phyloP scores from a whole-genome alignment of 306 rosid genomes.

The Pyrus communis region DNA sequence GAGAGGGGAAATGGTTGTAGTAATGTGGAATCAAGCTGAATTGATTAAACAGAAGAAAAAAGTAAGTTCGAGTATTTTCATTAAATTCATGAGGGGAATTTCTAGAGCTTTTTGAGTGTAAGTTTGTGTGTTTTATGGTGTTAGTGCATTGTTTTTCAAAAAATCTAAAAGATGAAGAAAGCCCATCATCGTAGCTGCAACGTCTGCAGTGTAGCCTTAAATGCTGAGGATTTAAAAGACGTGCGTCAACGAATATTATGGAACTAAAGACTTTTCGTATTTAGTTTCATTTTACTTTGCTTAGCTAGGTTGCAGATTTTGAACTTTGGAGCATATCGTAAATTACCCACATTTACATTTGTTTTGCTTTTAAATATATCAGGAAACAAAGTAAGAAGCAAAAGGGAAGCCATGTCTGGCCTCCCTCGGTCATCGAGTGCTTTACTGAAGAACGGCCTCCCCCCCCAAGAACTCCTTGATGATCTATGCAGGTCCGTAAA shows the following conservation, averaged over 20 bases:
- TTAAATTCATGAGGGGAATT: background rate
- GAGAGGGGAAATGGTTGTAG: background rate
- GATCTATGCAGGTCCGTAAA: slow-evolving; percentile 75
- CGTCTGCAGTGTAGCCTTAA: background rate
- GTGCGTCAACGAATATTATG: background rate
- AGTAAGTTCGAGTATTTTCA: background rate
- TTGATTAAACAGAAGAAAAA: background rate
- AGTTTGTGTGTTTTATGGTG: background rate
- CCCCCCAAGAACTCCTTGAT: slow-evolving; percentile 86
- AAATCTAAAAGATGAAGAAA: background rate
- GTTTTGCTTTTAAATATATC: background rate
- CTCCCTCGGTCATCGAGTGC: slow-evolving; percentile 52
- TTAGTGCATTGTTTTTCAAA: background rate
- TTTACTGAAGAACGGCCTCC: slow-evolving; percentile 68
- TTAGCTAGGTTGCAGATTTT: background rate
- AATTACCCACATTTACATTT: background rate
- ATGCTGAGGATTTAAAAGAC: background rate
- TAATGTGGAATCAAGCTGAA: background rate
- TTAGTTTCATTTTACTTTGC: background rate
- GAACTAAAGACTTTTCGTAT: background rate
- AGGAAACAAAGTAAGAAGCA: background rate
- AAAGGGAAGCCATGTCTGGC: slow-evolving; percentile 49
- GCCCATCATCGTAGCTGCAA: background rate
- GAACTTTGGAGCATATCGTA: background rate
- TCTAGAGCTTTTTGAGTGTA: background rate